These are phyloP conservation scores for Globisporangium cystogenes DNA, from an alignment of 352 stramenopile genomes.

Conservation along the genomic window DNA sequence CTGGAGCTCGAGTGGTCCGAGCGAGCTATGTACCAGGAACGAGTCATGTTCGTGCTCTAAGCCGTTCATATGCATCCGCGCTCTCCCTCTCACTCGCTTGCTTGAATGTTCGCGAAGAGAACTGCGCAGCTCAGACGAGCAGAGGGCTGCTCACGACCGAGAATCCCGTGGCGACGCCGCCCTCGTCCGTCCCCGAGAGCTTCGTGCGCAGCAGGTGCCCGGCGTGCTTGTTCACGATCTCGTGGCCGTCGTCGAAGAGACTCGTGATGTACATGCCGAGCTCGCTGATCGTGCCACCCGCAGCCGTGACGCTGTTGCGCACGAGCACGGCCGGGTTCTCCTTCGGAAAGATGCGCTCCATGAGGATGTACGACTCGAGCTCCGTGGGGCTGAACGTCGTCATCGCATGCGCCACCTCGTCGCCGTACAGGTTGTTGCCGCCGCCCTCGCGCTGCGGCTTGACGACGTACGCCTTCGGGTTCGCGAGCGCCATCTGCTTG, in stretches of 20 bases:
- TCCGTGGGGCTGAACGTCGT: conserved; percentile 62
- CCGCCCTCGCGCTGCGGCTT: conserved; percentile 98
- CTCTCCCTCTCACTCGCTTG: no score
- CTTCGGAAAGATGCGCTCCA: conserved; percentile 95
- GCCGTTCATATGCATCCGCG: no score
- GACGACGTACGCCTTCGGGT: conserved; percentile 88
- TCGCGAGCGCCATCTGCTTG: conserved; percentile 65
- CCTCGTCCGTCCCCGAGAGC: conserved; percentile 93
- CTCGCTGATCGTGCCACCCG: conserved; percentile 90
- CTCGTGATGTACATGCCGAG: conserved; percentile 94
- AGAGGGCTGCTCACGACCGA: conserved; percentile 90
- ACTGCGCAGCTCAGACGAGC: conserved; percentile 35
- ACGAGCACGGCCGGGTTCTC: conserved; percentile 73
- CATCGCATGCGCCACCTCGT: conserved; percentile 87
- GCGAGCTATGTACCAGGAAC: no score
- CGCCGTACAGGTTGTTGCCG: conserved; percentile 97
- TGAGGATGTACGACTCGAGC: conserved; percentile 92
- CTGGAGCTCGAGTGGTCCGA: no score
- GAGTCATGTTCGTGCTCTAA: no score
- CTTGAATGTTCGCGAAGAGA: no score
- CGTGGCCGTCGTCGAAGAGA: conserved; percentile 67
- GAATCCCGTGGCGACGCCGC: conserved; percentile 93
- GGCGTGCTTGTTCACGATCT: conserved; percentile 92
- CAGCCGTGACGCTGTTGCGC: conserved; percentile 62
- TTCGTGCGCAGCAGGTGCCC: conserved; percentile 97